Evolutionary conservation across 371 early-diverging fungal genomes (phyloP), one percentile per base, ranked within the genome.

Genomic region (Basidiobolus meristosporus): DNA sequence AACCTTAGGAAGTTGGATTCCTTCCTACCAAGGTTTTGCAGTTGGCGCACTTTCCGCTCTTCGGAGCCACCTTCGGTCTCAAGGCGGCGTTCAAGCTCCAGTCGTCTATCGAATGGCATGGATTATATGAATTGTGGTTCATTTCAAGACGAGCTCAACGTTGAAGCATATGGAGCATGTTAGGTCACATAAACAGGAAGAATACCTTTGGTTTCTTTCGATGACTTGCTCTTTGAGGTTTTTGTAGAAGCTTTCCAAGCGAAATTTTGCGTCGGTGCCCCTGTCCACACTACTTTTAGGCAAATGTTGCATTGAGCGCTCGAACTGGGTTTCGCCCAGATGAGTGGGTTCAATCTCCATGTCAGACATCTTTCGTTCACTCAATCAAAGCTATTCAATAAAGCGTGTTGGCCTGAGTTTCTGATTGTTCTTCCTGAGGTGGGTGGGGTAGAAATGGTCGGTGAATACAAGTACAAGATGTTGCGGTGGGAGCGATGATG

Each of bases 1-100:
- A 96, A 61, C 42, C 98, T 68, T 52, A 95, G 60, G 54, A 86
- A 97, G 44, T 88, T 82, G 18, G 89, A 81, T 56, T 97, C 98
- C 53, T 88, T 87, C 39, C 77, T 59, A 7, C 89, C 90, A n/a
- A 85, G 60, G 9, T 70, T 63, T 21, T 53, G 55, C 48, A 90
- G 50, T 54, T 89, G 86, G 36, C 89, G 69, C 37, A 72, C 67
- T 56, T 82, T 87, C 50, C 84, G 74, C 53, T 90, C 93, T 23
- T 81, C 86, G 19, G 81, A 77, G 47, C 87, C 77, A 31, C 63
- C 60, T 42, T 91, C 90, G 3, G 59, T 56, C 41, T 61, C 55
- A 16, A 92, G 54, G 35, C 65, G 69, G 34, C 69, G 63, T 59
- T 93, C 90, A 22, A 85, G 61, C 31, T 90, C 87, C 38, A 62